A percentile compares a stretch with the other conserved stretches of the same genome.
Conservation (phyloP, 23 red algal genomes). For the Porphyridium purpureum region DNA sequence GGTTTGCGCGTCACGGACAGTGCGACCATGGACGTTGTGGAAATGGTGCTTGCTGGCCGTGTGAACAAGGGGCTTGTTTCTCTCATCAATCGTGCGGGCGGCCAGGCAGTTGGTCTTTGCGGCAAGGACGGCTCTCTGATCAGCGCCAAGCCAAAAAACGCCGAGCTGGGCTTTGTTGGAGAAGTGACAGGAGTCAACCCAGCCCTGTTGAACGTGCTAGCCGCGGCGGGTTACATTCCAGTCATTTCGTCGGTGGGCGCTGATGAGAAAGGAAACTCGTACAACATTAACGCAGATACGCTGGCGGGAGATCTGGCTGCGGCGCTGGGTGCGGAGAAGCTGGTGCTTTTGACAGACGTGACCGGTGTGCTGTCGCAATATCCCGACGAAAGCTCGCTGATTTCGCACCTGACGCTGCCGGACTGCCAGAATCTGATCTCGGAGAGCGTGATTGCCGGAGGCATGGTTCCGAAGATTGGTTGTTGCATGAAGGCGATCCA, state of each 20-base stretch:
- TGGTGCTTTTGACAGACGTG: not conserved
- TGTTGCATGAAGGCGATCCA: not conserved
- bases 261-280: not conserved
- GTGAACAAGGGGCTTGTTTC: constrained; percentile 1
- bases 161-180: constrained; percentile 1
- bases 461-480: not conserved
- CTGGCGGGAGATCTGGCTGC: not conserved
- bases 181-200: not conserved
- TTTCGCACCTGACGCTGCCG: not conserved
- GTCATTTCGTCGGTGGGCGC: not conserved
- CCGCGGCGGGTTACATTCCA: not conserved
- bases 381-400: not conserved
- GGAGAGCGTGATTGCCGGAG: not conserved
- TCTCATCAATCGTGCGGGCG: not conserved
- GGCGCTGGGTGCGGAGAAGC: not conserved
- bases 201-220: not conserved
- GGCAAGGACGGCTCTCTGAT: not conserved
- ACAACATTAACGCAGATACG: constrained; percentile 3
- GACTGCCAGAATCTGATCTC: not conserved
- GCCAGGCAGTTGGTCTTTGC: not conserved
- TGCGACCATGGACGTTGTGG: not conserved
- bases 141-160: not conserved
- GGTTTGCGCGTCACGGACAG: not conserved
- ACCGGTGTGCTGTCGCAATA: not conserved
- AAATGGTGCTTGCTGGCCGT: not conserved